A percentile compares a stretch with the other conserved stretches of the same genome.
Evolutionary conservation across 2,329 filamentous ascomycete genomes (phyloP).

Genomic region (Exophiala bonariae): DNA sequence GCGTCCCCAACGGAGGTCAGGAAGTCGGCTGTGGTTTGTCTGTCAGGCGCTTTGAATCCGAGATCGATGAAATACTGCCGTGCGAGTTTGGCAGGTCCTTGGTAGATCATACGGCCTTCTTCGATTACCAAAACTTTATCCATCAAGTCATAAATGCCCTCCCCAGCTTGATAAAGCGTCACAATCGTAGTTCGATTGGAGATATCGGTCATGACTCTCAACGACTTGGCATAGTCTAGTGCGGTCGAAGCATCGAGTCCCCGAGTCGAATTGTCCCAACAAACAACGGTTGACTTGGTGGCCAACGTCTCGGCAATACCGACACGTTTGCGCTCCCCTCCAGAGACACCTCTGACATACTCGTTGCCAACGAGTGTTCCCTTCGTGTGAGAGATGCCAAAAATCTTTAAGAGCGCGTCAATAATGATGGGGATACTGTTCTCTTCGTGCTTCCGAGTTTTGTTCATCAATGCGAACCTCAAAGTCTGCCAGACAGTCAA

Average conservation of each 20-base stretch:
- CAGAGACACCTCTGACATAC: conserved; percentile 70
- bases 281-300: conserved; percentile 70
- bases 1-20: conserved; percentile 74
- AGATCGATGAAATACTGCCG: conserved; percentile 66
- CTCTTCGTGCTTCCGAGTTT: conserved; percentile 67
- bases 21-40: conserved; percentile 75
- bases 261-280: conserved; percentile 78
- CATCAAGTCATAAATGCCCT: conserved; percentile 71
- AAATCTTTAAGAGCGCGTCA: conserved; percentile 71
- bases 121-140: conserved; percentile 81
- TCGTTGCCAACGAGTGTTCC: conserved; percentile 76
- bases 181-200: conserved; percentile 70
- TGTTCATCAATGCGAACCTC: conserved; percentile 72
- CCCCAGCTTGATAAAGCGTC: conserved; percentile 70
- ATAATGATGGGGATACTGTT: conserved; percentile 68
- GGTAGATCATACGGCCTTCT: conserved; percentile 67
- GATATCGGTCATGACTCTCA: conserved; percentile 74
- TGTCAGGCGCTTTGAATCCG: conserved; percentile 60
- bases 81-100: conserved; percentile 62
- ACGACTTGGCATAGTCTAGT: conserved; percentile 71
- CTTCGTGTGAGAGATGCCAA: conserved; percentile 74
- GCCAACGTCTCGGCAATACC: conserved; percentile 76
- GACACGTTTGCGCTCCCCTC: conserved; percentile 78
- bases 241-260: conserved; percentile 80
- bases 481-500: conserved; percentile 78